Percentiles rank a stretch among this genome's conserved stretches.
Conservation (phyloP, 2,329 filamentous ascomycete species). For the Periconia macrospinosa region DNA sequence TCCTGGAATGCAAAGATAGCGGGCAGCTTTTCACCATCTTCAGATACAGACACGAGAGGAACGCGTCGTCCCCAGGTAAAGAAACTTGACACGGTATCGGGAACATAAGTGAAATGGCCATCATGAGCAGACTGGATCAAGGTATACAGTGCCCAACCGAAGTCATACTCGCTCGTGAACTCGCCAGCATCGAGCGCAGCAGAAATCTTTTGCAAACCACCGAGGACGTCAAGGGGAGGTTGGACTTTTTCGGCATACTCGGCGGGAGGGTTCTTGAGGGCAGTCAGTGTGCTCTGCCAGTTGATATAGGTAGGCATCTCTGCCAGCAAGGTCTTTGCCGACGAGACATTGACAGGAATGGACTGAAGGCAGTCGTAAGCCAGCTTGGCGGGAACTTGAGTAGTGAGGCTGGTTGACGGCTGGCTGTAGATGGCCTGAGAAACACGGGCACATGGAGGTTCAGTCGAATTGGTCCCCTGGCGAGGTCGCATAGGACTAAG, state of each 20-base stretch:
- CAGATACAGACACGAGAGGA: conserved; percentile 62
- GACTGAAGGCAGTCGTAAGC: conserved; percentile 50
- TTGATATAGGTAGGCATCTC: conserved; percentile 47
- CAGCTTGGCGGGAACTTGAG: conserved; percentile 45
- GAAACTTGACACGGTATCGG: conserved; percentile 54
- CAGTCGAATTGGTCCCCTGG: conserved; percentile 22
- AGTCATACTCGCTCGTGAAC: conserved; percentile 48
- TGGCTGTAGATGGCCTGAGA: conserved; percentile 32
- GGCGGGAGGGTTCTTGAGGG: conserved; percentile 47
- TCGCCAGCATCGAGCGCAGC: conserved; percentile 38
- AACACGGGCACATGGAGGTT: conserved; percentile 35
- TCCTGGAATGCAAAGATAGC: conserved; percentile 59
- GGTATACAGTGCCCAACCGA: conserved; percentile 56
- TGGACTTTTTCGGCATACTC: conserved; percentile 52
- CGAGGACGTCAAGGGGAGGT: conserved; percentile 47
- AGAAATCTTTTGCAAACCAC: conserved; percentile 44
- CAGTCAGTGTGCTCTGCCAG: conserved; percentile 52
- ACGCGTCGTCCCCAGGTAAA: conserved; percentile 54
- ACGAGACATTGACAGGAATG: conserved; percentile 48
- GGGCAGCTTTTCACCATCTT: conserved; percentile 61
- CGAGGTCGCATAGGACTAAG: conserved; percentile 18
- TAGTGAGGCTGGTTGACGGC: conserved; percentile 5
- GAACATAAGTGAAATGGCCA: conserved; percentile 62
- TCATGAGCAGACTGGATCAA: conserved; percentile 63
- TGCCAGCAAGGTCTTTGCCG: conserved; percentile 42